Conservation (phyloP, 164 flowering plant genomes). For the Protea cynaroides region DNA sequence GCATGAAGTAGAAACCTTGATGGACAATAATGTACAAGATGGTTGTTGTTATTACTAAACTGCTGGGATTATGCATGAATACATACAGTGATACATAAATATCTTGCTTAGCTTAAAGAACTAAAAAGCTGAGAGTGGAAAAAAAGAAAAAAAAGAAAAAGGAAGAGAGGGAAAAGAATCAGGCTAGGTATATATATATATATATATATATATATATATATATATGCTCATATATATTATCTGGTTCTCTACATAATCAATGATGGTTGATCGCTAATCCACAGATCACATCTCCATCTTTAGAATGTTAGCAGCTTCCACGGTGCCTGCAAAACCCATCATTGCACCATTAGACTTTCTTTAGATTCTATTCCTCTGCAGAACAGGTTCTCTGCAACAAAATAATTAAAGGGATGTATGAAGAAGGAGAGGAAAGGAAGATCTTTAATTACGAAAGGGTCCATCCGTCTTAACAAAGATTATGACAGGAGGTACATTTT, state of each 20-base stretch:
- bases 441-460: slow-evolving; percentile 10
- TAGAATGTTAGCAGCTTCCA: slow-evolving; percentile 35
- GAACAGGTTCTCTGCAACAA: too few species aligned
- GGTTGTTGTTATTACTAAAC: slow-evolving; percentile 19
- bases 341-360: neutral
- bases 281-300: slow-evolving; percentile 20
- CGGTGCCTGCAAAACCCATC: slow-evolving; percentile 36
- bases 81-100: slow-evolving; percentile 12
- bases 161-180: neutral
- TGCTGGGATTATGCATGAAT: slow-evolving; percentile 27
- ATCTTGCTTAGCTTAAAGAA: neutral
- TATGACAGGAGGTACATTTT: slow-evolving; percentile 8
- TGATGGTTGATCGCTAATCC: neutral
- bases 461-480: slow-evolving; percentile 10
- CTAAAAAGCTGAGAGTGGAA: neutral
- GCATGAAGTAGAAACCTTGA: too few species aligned
- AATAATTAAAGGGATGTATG: slow-evolving; percentile 4
- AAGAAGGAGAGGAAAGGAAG: slow-evolving; percentile 5
- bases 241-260: slow-evolving; percentile 1
- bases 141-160: too few species aligned
- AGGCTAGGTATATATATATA: too few species aligned
- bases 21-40: neutral
- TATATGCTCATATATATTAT: neutral
- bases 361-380: too few species aligned
- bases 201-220: too few species aligned